phyloP scores from a whole-genome alignment of 2,329 filamentous ascomycete species.

The Hyphodiscus sp. region DNA sequence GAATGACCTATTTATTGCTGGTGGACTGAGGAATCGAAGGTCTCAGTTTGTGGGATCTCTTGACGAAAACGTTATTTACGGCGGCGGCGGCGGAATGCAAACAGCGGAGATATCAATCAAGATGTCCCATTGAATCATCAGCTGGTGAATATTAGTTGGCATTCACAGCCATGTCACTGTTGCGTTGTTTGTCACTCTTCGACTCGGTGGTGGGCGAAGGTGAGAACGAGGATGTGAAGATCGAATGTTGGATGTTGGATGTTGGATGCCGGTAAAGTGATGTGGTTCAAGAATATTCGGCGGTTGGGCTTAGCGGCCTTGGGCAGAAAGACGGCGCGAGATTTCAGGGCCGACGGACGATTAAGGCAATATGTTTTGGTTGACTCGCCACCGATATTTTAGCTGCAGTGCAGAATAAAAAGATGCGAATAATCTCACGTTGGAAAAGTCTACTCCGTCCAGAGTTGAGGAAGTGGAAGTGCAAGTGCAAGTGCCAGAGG shows the following conservation, averaged over 20 bases:
- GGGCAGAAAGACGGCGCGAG: not conserved
- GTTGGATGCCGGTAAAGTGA: not conserved
- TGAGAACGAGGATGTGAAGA: not conserved
- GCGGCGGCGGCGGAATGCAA: conserved; percentile 14
- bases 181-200: conserved; percentile 12
- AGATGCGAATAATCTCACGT: not conserved
- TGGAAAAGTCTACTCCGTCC: not conserved
- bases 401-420: not conserved
- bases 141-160: conserved; percentile 10
- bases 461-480: not conserved
- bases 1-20: not conserved
- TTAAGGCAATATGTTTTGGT: too few species aligned
- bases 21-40: not conserved
- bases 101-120: conserved; percentile 21
- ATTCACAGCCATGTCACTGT: conserved; percentile 15
- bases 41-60: not conserved
- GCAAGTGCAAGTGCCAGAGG: not conserved
- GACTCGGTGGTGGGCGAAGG: conserved; percentile 3
- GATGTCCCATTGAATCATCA: conserved; percentile 24
- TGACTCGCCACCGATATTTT: not conserved
- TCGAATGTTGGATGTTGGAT: not conserved
- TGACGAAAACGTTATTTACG: not conserved
- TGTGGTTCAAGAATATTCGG: not conserved
- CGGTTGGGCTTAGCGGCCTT: not conserved
- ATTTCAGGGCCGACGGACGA: not conserved